A percentile compares a stretch with the other conserved stretches of the same genome.
Conservation (phyloP, 129 eudicot genomes). For the Escallonia rubra region DNA sequence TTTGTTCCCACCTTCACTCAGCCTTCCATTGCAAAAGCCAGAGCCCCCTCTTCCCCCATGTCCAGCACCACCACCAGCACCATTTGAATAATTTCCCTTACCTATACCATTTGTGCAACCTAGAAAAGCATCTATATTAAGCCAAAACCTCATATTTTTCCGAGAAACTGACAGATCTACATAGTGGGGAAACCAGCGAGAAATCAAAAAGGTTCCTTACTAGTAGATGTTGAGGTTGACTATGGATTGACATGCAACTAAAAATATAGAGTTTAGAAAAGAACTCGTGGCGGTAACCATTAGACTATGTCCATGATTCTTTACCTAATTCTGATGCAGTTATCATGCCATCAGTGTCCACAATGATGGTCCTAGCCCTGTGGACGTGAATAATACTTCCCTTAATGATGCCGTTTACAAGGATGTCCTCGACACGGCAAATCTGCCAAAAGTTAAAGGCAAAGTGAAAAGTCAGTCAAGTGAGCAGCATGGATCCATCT, state of each 20-base stretch:
- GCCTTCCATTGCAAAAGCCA: constrained; percentile 57
- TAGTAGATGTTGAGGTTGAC: not conserved
- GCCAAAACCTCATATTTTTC: constrained; percentile 8
- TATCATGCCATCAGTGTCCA: constrained; percentile 54
- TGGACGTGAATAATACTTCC: constrained; percentile 88
- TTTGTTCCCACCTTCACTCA: constrained; percentile 65
- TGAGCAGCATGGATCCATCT: constrained; percentile 7
- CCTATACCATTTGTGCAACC: constrained; percentile 87
- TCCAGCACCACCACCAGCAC: constrained; percentile 96
- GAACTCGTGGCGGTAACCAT: not conserved
- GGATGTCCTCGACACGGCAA: constrained; percentile 86
- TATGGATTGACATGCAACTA: not conserved
- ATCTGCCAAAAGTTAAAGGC: constrained; percentile 37
- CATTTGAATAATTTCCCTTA: constrained; percentile 73
- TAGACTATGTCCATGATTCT: not conserved
- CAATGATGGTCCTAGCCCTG: constrained; percentile 66
- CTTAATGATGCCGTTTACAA: constrained; percentile 60
- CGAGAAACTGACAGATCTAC: not conserved
- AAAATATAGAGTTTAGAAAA: not conserved
- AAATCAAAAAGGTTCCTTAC: not conserved
- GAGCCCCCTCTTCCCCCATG: constrained; percentile 91
- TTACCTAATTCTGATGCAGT: constrained; percentile 87
- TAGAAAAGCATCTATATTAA: constrained; percentile 17
- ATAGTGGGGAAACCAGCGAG: not conserved
- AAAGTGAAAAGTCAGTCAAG: not conserved